A percentile compares a stretch with the other conserved stretches of the same genome.
Conservation (phyloP, 345 rosid genomes). For the Chamaenerion angustifolium region DNA sequence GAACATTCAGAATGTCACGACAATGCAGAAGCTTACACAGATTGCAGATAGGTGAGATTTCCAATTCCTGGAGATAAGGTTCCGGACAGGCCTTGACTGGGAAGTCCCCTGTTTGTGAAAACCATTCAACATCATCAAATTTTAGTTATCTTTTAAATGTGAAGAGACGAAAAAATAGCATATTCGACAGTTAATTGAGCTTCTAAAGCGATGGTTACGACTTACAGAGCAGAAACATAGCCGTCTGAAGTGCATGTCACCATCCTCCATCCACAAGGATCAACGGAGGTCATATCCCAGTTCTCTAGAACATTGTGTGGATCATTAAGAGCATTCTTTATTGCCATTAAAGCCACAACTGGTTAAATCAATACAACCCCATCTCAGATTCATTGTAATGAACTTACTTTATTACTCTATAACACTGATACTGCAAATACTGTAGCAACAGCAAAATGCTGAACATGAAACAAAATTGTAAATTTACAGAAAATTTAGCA, state of each 20-base stretch:
- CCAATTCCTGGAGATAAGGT: slow-evolving; percentile 75
- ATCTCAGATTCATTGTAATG: not conserved
- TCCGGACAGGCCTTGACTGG: slow-evolving; percentile 89
- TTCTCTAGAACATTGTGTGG: slow-evolving; percentile 84
- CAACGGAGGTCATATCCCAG: slow-evolving; percentile 96
- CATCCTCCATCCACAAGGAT: slow-evolving; percentile 99
- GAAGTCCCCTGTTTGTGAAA: slow-evolving; percentile 60
- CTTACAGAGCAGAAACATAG: slow-evolving; percentile 85
- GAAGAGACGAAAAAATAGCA: not conserved
- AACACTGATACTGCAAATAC: too few species aligned
- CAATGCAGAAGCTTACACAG: slow-evolving; percentile 45
- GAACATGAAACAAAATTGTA: too few species aligned
- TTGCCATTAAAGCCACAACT: slow-evolving; percentile 87
- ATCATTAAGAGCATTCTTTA: slow-evolving; percentile 64
- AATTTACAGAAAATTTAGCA: too few species aligned
- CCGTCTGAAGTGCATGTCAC: slow-evolving; percentile 74
- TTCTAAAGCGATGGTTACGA: not conserved
- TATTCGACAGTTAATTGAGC: not conserved
- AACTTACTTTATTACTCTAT: not conserved
- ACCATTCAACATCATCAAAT: not conserved
- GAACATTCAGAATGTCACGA: too few species aligned
- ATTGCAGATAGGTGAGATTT: slow-evolving; percentile 66
- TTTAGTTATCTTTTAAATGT: not conserved
- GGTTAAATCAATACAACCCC: slow-evolving; percentile 13
- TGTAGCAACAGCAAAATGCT: too few species aligned